Evolutionary conservation across 768 basidiomycete genomes (phyloP).

Genomic region (Tylopilus cervinicoccineus): DNA sequence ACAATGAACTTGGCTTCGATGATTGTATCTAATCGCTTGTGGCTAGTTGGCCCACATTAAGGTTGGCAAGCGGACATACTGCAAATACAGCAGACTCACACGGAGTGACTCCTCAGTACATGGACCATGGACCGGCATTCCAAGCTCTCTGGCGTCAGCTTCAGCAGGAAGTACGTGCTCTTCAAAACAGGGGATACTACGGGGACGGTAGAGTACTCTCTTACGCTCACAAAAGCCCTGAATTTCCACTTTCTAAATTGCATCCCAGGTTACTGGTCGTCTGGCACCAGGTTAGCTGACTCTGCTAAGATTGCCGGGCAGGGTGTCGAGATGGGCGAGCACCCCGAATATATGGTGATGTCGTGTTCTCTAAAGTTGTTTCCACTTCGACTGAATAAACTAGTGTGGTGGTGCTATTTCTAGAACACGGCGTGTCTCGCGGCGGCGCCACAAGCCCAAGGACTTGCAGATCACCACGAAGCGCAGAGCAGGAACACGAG

Average conservation of each 20-base stretch:
- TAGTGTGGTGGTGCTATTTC: constrained; percentile 81
- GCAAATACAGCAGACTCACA: background rate
- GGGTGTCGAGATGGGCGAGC: constrained; percentile 49
- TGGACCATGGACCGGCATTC: constrained; percentile 76
- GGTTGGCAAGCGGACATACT: constrained; percentile 34
- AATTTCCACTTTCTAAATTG: background rate
- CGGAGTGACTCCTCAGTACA: constrained; percentile 45
- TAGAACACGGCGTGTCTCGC: constrained; percentile 50
- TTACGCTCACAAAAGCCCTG: constrained; percentile 4
- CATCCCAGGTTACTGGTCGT: constrained; percentile 75
- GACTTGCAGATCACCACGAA: constrained; percentile 62
- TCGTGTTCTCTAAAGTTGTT: background rate
- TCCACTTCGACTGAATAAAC: background rate
- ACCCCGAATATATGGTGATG: constrained; percentile 74
- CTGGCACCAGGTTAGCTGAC: constrained; percentile 67
- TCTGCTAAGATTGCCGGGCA: constrained; percentile 51
- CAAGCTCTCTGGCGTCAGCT: constrained; percentile 72
- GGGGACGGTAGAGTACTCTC: constrained; percentile 58
- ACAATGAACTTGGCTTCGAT: constrained; percentile 10
- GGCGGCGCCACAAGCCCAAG: constrained; percentile 45
- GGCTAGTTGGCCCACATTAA: constrained; percentile 77
- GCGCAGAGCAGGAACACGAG: constrained; percentile 68
- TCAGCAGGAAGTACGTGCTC: constrained; percentile 55
- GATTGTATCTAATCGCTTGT: constrained; percentile 4
- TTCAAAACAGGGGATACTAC: constrained; percentile 76